These are phyloP conservation scores for Phialophora chinensis DNA, from an alignment of 2,329 filamentous ascomycete species.

Conservation along the genomic window DNA sequence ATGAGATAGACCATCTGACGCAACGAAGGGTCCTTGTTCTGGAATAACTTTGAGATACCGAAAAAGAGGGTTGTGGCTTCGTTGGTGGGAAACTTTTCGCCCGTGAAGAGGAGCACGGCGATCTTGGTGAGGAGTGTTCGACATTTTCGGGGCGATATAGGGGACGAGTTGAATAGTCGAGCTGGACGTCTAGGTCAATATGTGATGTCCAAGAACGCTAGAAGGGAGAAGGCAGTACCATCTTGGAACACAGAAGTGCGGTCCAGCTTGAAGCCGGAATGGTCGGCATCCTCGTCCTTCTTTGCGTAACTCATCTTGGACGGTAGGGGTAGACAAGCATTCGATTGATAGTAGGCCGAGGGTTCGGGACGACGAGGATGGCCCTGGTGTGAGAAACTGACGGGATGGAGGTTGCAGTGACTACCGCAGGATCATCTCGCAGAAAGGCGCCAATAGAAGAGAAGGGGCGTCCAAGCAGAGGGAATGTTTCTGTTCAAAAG, in stretches of 20 bases:
- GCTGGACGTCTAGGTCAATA: conserved; percentile 59
- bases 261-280: conserved; percentile 94
- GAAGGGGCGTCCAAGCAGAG: not conserved
- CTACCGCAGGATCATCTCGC: conserved; percentile 39
- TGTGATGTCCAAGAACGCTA: conserved; percentile 11
- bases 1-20: conserved; percentile 99
- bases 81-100: conserved; percentile 94
- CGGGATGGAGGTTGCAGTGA: conserved; percentile 21
- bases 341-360: conserved; percentile 17
- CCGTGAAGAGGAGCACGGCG: conserved; percentile 91
- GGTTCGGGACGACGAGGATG: conserved; percentile 32
- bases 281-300: conserved; percentile 97
- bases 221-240: conserved; percentile 63
- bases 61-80: conserved; percentile 99
- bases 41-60: conserved; percentile 98
- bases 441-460: conserved; percentile 2
- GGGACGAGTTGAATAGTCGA: conserved; percentile 96
- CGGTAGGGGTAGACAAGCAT: conserved; percentile 40
- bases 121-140: conserved; percentile 98
- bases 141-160: conserved; percentile 95
- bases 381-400: conserved; percentile 15
- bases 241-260: conserved; percentile 98
- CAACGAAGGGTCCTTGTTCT: conserved; percentile 97
- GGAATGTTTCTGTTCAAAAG: not conserved
- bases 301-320: conserved; percentile 89